phyloP scores from a whole-genome alignment of 2,329 filamentous ascomycete species.

The Fusarium sp. region DNA sequence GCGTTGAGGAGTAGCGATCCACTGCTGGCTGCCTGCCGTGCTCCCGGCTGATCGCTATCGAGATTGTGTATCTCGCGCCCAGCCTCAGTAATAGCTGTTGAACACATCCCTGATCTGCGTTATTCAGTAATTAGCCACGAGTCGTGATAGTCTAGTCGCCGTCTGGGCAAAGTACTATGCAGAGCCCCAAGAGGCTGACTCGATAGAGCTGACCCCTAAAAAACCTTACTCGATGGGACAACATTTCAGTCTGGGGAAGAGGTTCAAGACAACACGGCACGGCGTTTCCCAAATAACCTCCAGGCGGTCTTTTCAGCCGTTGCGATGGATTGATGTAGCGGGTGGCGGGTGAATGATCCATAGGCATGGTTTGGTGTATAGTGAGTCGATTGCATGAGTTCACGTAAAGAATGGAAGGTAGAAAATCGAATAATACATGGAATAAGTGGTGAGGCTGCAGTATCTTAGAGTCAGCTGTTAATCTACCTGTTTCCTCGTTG shows the following conservation, averaged over 20 bases:
- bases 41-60: constrained; percentile 38
- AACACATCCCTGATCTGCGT: constrained; percentile 24
- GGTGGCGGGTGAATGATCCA: background rate
- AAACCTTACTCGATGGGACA: constrained; percentile 6
- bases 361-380: background rate
- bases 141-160: constrained; percentile 11
- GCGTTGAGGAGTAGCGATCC: constrained; percentile 20
- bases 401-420: background rate
- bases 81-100: constrained; percentile 2
- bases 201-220: constrained; percentile 15
- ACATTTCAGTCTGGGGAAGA: constrained; percentile 39
- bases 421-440: background rate
- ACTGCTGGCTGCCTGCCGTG: constrained; percentile 26
- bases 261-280: constrained; percentile 27
- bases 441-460: background rate
- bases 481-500: background rate
- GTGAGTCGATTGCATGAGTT: background rate
- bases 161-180: constrained; percentile 1
- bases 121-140: constrained; percentile 29
- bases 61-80: constrained; percentile 29
- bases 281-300: constrained; percentile 33
- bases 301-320: constrained; percentile 11
- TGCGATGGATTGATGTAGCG: background rate
- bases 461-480: too few relatives aligned
- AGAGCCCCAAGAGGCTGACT: constrained; percentile 27